A percentile compares a stretch with the other conserved stretches of the same genome.
Conservation (phyloP, 2,329 filamentous ascomycete genomes). For the Ustilaginoidea virens region DNA sequence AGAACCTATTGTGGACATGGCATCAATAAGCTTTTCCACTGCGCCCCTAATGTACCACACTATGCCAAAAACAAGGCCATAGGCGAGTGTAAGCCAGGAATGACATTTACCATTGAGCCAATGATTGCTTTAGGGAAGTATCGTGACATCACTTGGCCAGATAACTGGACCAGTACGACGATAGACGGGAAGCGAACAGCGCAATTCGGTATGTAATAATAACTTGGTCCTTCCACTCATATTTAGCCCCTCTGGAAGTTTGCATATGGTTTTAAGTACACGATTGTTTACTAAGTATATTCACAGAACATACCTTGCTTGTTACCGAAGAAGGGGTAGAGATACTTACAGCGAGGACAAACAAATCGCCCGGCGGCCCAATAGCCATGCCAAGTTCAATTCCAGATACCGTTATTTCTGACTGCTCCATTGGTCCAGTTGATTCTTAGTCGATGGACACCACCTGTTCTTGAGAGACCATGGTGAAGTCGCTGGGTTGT, state of each 20-base stretch:
- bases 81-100: slow-evolving; percentile 82
- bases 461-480: too few species aligned
- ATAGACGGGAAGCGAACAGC: slow-evolving; percentile 79
- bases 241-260: too few species aligned
- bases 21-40: slow-evolving; percentile 87
- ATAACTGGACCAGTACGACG: slow-evolving; percentile 96
- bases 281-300: too few species aligned
- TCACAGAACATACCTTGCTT: slow-evolving; percentile 60
- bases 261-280: too few species aligned
- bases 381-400: slow-evolving; percentile 48
- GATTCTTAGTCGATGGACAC: too few species aligned
- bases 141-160: slow-evolving; percentile 90
- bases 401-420: too few species aligned
- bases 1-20: slow-evolving; percentile 94
- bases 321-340: slow-evolving; percentile 75
- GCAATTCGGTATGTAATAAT: slow-evolving; percentile 61
- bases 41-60: slow-evolving; percentile 85
- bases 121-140: slow-evolving; percentile 93
- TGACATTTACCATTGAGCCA: slow-evolving; percentile 98
- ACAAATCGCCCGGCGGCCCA: slow-evolving; percentile 61
- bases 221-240: not conserved
- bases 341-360: slow-evolving; percentile 57
- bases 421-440: too few species aligned
- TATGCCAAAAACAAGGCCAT: slow-evolving; percentile 98
- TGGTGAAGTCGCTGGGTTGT: too few species aligned